Base-by-base conservation (phyloP, 768 basidiomycete species). In the Erythrobasidium yunnanense region DNA sequence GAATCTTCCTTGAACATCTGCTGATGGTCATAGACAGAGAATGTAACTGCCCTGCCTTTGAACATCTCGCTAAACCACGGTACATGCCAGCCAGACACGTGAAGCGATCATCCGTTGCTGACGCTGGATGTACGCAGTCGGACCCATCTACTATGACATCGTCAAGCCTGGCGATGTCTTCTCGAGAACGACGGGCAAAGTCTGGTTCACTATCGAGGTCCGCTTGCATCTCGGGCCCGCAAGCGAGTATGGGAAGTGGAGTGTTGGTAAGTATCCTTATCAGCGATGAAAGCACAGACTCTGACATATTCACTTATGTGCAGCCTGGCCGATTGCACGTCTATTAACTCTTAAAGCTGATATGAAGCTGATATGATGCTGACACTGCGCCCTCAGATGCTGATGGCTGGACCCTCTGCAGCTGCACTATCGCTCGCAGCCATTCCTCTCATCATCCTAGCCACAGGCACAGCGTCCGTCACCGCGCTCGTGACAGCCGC, bases 131-230 rank as follows among this genome's bases (percentile, higher is more conserved):
- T 33, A 55, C 56, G n/a, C 38, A 58, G 60, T 63, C 60, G 60
- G 60, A 17, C 60, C 60, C 2, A 7, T 63, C n/a, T 63, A 63
- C 32, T 63, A 51, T 51, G 60, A 63, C 60, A 63, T 38, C 30
- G 60, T 63, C 45, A 63, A 63, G 60, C 60, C 60, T 50, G 60
- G 60, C 49, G 60, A 63, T 45, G 56, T 58, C 4, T 58, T 58
- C 38, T 45, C 56, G 25, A 5, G 56, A 6, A 34, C 34, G 42
- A 58, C 56, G 30, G 56, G 56, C n/a, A 58, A 58, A 46, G 60
- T 63, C 20, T 63, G 60, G 60, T 63, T 63, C 30, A 63, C 60
- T 18, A 63, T 63, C 17, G 60, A 63, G 52, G 60, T 63, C 11
- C 60, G 60, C 13, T 18, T 63, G 32, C 60, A 63, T 23, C 45